These are phyloP conservation scores for Suillus spraguei DNA, from an alignment of 768 basidiomycete species.

Conservation along the genomic window DNA sequence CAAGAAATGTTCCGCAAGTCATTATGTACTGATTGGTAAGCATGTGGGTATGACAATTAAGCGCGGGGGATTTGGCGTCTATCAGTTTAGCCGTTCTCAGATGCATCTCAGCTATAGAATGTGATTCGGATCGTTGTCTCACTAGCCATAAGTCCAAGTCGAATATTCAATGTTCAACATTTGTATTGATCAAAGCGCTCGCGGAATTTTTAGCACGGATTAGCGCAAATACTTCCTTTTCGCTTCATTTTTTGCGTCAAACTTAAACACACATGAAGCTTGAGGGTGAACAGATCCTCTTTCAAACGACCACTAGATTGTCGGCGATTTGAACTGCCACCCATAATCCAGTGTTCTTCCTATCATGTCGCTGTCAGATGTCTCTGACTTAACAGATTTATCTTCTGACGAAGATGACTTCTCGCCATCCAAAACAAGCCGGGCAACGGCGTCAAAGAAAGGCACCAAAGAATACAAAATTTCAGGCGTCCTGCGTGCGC, in stretches of 20 bases:
- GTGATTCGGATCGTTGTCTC: neutral
- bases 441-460: slow-evolving; percentile 27
- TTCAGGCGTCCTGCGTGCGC: slow-evolving; percentile 36
- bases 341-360: neutral
- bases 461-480: slow-evolving; percentile 33
- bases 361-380: slow-evolving; percentile 40
- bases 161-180: neutral
- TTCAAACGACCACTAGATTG: slow-evolving; percentile 4
- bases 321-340: neutral
- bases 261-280: slow-evolving; percentile 6
- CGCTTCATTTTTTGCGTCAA: slow-evolving; percentile 6
- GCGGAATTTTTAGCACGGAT: neutral
- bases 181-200: neutral
- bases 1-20: neutral
- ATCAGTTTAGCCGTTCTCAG: neutral
- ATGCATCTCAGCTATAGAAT: neutral
- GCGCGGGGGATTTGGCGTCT: slow-evolving; percentile 2
- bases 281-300: neutral
- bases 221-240: neutral
- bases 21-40: neutral
- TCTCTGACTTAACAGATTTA: slow-evolving; percentile 51
- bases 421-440: slow-evolving; percentile 26
- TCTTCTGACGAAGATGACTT: slow-evolving; percentile 42
- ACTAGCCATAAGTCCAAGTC: neutral
- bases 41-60: neutral